phyloP scores from a whole-genome alignment of 306 rosid genomes.

The Vachellia pachyceras region DNA sequence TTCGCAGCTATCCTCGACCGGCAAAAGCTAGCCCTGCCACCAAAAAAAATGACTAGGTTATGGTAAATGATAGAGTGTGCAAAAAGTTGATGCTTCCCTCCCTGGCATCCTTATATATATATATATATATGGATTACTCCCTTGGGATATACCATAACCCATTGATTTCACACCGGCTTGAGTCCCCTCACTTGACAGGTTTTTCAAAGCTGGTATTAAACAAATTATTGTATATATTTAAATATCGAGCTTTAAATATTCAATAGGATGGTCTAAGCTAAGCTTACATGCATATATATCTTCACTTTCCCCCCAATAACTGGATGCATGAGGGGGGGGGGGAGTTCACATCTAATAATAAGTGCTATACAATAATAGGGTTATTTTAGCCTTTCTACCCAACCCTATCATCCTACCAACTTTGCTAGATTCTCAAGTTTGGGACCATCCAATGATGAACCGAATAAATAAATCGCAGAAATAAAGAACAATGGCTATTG shows the following conservation, averaged over 20 bases:
- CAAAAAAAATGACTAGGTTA: too few relatives aligned
- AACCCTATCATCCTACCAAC: conserved; percentile 3
- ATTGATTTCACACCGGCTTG: too few relatives aligned
- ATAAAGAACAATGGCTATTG: neutral
- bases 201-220: too few relatives aligned
- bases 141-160: too few relatives aligned
- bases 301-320: neutral
- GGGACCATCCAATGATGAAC: conserved; percentile 7
- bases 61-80: too few relatives aligned
- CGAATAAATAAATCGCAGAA: neutral
- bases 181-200: too few relatives aligned
- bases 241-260: neutral
- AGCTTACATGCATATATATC: neutral
- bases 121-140: too few relatives aligned
- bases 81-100: too few relatives aligned
- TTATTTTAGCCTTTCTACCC: neutral
- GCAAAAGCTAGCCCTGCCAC: too few relatives aligned
- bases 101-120: too few relatives aligned
- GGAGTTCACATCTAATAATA: neutral
- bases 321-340: neutral
- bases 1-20: too few relatives aligned
- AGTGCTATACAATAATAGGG: neutral
- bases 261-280: neutral
- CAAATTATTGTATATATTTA: too few relatives aligned
- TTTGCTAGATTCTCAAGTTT: neutral